Conservation (phyloP, 1,284 basidiomycete genomes). For the Melampsora americana region DNA sequence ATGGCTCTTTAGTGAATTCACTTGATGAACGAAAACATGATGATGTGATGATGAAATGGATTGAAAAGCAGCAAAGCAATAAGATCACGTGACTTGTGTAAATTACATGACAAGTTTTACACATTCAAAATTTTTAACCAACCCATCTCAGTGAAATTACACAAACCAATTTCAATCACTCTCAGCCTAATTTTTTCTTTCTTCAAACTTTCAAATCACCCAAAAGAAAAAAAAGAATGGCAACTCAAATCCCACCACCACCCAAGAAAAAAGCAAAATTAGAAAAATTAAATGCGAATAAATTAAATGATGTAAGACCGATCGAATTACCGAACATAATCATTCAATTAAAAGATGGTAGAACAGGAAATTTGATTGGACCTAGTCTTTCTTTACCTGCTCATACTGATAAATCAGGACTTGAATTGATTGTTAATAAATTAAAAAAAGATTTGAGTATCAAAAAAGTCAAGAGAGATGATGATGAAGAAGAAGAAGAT, state of each 20-base stretch:
- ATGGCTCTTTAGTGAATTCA: too few species aligned
- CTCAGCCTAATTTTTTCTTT: too few species aligned
- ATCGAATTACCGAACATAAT: slow-evolving; percentile 68
- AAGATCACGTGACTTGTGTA: too few species aligned
- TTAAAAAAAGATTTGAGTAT: slow-evolving; percentile 59
- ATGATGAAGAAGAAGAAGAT: slow-evolving; percentile 31
- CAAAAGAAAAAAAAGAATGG: slow-evolving; percentile 16
- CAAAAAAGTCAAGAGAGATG: slow-evolving; percentile 13
- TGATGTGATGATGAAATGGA: too few species aligned
- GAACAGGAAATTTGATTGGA: slow-evolving; percentile 73
- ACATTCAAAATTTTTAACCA: too few species aligned
- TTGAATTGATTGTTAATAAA: slow-evolving; percentile 81
- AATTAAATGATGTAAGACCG: slow-evolving; percentile 45
- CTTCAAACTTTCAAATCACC: too few species aligned
- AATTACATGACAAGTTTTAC: too few species aligned
- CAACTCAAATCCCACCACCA: slow-evolving; percentile 44
- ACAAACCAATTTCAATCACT: too few species aligned
- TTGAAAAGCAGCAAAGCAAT: too few species aligned
- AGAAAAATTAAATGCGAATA: slow-evolving; percentile 32
- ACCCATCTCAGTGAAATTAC: too few species aligned
- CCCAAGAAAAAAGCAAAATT: slow-evolving; percentile 43
- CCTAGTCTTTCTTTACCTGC: slow-evolving; percentile 83
- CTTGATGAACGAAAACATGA: too few species aligned
- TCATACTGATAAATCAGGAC: slow-evolving; percentile 74
- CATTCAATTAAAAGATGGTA: slow-evolving; percentile 84